Conservation (phyloP, 305 asterid genomes). For the Fraxinus angustifolia region DNA sequence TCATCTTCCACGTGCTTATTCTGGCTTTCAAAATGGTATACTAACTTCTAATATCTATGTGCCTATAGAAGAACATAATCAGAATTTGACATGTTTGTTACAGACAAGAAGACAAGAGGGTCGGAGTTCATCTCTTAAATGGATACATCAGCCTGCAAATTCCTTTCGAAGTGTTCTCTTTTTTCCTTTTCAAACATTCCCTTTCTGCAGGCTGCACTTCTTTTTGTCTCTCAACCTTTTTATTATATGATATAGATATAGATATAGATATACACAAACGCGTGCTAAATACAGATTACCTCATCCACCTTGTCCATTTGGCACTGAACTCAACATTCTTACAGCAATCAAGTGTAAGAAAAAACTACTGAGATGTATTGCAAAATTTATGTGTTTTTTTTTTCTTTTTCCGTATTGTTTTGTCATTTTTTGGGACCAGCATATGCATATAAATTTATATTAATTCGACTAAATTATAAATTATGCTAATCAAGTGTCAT, state of each 20-base stretch:
- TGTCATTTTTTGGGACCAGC: neutral
- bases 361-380: neutral
- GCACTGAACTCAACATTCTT: constrained; percentile 3
- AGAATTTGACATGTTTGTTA: constrained; percentile 37
- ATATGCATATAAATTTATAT: neutral
- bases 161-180: constrained; percentile 15
- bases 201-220: constrained; percentile 29
- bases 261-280: constrained; percentile 29
- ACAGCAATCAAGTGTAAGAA: neutral
- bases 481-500: constrained; percentile 21
- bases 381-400: neutral
- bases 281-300: constrained; percentile 40
- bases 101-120: constrained; percentile 54
- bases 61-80: constrained; percentile 11
- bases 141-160: constrained; percentile 25
- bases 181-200: constrained; percentile 10
- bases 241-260: constrained; percentile 8
- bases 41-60: neutral
- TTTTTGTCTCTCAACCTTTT: neutral
- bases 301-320: constrained; percentile 24
- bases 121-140: constrained; percentile 31
- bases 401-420: neutral
- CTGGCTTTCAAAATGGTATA: neutral
- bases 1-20: neutral
- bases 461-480: neutral